Percentiles rank a stretch among this genome's conserved stretches.
These are phyloP conservation scores for Skeletonema tropicum DNA, from an alignment of 108 stramenopile species.

Conservation along the genomic window DNA sequence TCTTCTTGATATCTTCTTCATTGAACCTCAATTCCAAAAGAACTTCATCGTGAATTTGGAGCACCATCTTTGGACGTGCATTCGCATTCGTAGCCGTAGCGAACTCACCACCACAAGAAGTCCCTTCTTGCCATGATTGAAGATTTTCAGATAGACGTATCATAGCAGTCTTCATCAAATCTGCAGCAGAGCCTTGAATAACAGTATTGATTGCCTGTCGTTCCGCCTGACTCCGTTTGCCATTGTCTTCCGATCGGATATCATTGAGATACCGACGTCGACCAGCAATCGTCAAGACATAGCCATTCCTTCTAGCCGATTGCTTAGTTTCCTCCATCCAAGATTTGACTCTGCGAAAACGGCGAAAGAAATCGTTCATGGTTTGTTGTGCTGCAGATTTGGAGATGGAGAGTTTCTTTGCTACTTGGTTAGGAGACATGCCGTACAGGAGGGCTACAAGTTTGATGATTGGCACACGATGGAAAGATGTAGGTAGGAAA, in stretches of 20 bases:
- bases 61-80: conserved; percentile 8
- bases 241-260: conserved; percentile 47
- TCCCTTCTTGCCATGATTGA: conserved; percentile 35
- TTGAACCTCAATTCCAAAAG: conserved; percentile 44
- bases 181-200: conserved; percentile 68
- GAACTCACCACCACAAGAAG: neutral
- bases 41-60: conserved; percentile 71
- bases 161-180: conserved; percentile 72
- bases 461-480: no score
- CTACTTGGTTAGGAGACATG: conserved; percentile 56
- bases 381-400: conserved; percentile 32
- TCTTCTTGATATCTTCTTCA: conserved; percentile 23
- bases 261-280: conserved; percentile 49
- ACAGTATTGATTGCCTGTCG: conserved; percentile 71
- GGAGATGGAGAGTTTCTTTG: conserved; percentile 52
- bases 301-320: conserved; percentile 24
- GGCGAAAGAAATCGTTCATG: conserved; percentile 54
- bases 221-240: conserved; percentile 54
- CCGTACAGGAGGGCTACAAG: conserved; percentile 56
- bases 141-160: conserved; percentile 42
- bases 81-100: no score
- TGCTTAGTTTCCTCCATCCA: conserved; percentile 51
- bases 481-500: no score
- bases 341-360: conserved; percentile 43
- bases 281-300: conserved; percentile 49